Evolutionary conservation across 495 filamentous ascomycete genomes (phyloP).

Genomic region (Penicillium argentinense): DNA sequence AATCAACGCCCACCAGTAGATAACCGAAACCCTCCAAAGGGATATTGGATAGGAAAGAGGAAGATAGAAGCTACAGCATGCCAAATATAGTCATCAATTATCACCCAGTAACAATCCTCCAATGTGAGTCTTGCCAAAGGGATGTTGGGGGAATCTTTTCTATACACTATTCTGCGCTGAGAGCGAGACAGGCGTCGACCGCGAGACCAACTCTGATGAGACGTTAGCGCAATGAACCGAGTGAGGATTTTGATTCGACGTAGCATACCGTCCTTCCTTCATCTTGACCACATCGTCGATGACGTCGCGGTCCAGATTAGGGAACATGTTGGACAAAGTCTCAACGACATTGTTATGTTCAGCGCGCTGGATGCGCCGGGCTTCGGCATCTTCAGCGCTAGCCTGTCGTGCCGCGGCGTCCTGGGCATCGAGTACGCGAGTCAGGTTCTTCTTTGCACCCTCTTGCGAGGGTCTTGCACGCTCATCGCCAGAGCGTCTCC

Average conservation of each 20-base stretch:
- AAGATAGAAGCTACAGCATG: background rate
- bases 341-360: constrained; percentile 93
- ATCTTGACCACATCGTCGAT: constrained; percentile 92
- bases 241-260: background rate
- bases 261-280: constrained; percentile 85
- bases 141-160: constrained; percentile 5
- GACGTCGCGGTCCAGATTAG: constrained; percentile 82
- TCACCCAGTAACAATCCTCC: background rate
- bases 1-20: too few relatives aligned
- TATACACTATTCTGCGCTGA: constrained; percentile 54
- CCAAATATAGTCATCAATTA: background rate
- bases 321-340: constrained; percentile 90
- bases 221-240: background rate
- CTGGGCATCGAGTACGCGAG: constrained; percentile 56
- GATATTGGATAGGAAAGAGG: too few relatives aligned
- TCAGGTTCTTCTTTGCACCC: constrained; percentile 29
- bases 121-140: background rate
- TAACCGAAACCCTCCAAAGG: too few relatives aligned
- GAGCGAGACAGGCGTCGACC: constrained; percentile 86
- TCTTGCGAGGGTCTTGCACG: constrained; percentile 11
- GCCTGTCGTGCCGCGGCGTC: constrained; percentile 94
- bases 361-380: constrained; percentile 74
- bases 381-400: constrained; percentile 88
- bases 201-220: constrained; percentile 74
- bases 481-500: constrained; percentile 47